phyloP scores from a whole-genome alignment of 2,329 filamentous ascomycete genomes.

The Monosporascus cannonballus region DNA sequence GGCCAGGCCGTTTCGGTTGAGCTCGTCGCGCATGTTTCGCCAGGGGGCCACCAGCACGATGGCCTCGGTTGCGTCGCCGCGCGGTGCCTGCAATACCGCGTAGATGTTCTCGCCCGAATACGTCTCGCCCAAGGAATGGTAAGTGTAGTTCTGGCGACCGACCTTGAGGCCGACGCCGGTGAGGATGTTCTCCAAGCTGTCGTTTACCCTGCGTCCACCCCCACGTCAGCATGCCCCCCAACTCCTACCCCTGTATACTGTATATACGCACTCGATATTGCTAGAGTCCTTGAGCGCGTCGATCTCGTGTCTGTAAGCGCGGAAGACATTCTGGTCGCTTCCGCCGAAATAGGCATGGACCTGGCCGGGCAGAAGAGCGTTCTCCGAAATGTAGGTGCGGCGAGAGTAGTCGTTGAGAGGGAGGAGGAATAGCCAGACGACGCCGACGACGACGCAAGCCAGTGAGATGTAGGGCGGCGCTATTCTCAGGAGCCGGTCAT shows the following conservation, averaged over 20 bases:
- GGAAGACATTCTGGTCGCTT: slow-evolving; percentile 90
- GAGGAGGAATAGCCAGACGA: slow-evolving; percentile 84
- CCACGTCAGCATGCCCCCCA: slow-evolving; percentile 1
- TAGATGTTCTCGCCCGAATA: slow-evolving; percentile 87
- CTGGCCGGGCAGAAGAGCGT: slow-evolving; percentile 89
- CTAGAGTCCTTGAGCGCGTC: slow-evolving; percentile 50
- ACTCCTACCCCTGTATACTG: background rate
- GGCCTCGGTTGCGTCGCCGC: slow-evolving; percentile 94
- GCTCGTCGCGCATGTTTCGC: slow-evolving; percentile 69
- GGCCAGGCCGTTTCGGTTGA: slow-evolving; percentile 84
- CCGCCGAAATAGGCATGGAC: slow-evolving; percentile 97
- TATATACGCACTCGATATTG: slow-evolving; percentile 44
- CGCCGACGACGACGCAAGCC: slow-evolving; percentile 75
- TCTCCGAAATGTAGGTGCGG: slow-evolving; percentile 93
- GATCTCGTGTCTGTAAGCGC: slow-evolving; percentile 83
- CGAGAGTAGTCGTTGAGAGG: slow-evolving; percentile 88
- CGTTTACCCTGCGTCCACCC: slow-evolving; percentile 46
- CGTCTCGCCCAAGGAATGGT: slow-evolving; percentile 67
- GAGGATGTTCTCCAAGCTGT: slow-evolving; percentile 70
- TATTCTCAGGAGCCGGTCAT: slow-evolving; percentile 71
- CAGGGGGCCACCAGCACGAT: slow-evolving; percentile 89
- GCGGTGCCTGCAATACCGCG: slow-evolving; percentile 84
- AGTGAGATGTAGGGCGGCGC: slow-evolving; percentile 83
- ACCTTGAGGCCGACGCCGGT: slow-evolving; percentile 77
- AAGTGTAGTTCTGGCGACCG: slow-evolving; percentile 82